A percentile compares a stretch with the other conserved stretches of the same genome.
Evolutionary conservation across 345 rosid genomes (phyloP).

Genomic region (Rhodamnia argentea): DNA sequence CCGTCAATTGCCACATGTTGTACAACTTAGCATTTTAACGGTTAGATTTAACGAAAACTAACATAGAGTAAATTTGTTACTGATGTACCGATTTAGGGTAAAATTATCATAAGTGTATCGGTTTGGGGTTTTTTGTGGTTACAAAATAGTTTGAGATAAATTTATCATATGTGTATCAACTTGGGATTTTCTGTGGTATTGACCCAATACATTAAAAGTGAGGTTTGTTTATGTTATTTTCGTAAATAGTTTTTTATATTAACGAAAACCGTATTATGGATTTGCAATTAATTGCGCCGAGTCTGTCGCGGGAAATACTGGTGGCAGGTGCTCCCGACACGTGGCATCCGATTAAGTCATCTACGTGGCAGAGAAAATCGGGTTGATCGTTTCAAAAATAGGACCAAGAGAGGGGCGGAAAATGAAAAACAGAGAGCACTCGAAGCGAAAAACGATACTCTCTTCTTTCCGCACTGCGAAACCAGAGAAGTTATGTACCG

Average conservation of each 20-base stretch:
- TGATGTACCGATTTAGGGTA: too few species aligned
- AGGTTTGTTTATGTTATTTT: not conserved
- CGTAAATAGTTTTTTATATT: not conserved
- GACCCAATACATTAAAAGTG: not conserved
- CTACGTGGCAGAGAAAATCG: not conserved
- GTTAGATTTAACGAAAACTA: too few species aligned
- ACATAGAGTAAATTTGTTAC: too few species aligned
- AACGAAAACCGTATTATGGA: not conserved
- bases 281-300: not conserved
- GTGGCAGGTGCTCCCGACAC: not conserved
- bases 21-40: too few species aligned
- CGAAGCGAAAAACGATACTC: not conserved
- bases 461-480: not conserved
- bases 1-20: too few species aligned
- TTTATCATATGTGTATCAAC: too few species aligned
- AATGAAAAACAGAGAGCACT: not conserved
- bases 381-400: not conserved
- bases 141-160: too few species aligned
- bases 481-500: conserved; percentile 33
- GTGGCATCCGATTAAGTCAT: not conserved
- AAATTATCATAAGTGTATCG: too few species aligned
- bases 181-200: too few species aligned
- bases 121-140: too few species aligned
- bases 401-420: not conserved
- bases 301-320: not conserved